These are phyloP conservation scores for Borealophlyctis nickersoniae DNA, from an alignment of 192 early-diverging fungal species.

Conservation along the genomic window DNA sequence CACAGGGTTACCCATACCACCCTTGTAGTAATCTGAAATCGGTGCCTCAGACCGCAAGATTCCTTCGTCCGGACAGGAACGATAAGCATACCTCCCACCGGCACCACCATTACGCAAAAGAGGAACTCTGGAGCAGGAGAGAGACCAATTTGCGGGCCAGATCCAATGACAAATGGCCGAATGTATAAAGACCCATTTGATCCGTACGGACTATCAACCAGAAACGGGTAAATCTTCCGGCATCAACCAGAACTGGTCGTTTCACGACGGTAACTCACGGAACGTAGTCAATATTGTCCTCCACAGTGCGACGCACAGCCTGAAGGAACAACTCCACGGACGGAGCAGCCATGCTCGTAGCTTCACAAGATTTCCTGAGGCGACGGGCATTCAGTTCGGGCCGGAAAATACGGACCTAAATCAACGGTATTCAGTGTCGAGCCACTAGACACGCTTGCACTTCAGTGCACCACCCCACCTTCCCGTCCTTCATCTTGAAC, in stretches of 20 bases:
- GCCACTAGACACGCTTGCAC: neutral
- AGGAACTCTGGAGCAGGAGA: conserved; percentile 49
- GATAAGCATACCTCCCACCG: conserved; percentile 49
- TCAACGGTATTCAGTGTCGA: neutral
- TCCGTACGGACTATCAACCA: too few species aligned
- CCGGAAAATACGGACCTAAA: conserved; percentile 65
- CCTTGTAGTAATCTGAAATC: conserved; percentile 26
- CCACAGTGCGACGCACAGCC: conserved; percentile 53
- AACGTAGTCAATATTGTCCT: conserved; percentile 66
- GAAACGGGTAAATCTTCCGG: too few species aligned
- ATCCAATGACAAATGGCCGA: conserved; percentile 68
- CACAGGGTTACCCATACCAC: conserved; percentile 54
- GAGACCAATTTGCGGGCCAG: conserved; percentile 64
- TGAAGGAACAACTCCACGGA: conserved; percentile 61
- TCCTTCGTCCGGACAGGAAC: conserved; percentile 51
- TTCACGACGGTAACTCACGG: too few species aligned
- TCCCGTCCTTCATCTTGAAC: conserved; percentile 65
- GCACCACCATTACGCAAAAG: conserved; percentile 63
- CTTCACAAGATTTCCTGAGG: conserved; percentile 51
- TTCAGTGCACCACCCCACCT: too few species aligned
- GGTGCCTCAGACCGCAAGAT: neutral
- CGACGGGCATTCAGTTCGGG: conserved; percentile 66
- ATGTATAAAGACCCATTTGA: conserved; percentile 69
- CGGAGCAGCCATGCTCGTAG: conserved; percentile 58
- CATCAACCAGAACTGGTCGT: too few species aligned